These are phyloP conservation scores for Kluyveromyces dobzhanskii DNA, from an alignment of 805 yeast species.

Conservation along the genomic window DNA sequence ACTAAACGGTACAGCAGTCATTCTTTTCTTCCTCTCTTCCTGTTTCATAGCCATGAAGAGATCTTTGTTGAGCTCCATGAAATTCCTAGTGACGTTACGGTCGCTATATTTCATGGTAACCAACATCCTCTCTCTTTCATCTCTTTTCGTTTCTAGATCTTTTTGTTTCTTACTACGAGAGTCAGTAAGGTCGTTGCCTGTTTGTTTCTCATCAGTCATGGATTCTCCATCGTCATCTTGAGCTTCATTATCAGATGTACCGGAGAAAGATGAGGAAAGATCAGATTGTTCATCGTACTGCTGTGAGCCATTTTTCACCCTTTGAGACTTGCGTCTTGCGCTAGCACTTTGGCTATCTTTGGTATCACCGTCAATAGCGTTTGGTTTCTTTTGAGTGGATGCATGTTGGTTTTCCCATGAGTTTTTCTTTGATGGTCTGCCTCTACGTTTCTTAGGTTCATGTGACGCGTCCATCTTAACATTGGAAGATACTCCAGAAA, in stretches of 20 bases:
- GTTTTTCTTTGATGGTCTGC: conserved; percentile 25
- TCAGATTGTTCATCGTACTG: conserved; percentile 4
- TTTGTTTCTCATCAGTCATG: conserved; percentile 3
- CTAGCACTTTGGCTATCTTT: not conserved
- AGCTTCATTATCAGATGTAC: conserved; percentile 3
- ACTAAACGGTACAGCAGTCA: conserved; percentile 18
- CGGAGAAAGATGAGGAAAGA: conserved; percentile 2
- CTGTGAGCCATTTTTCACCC: not conserved
- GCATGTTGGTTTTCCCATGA: conserved; percentile 4
- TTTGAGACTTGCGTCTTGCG: not conserved
- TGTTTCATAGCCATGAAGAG: conserved; percentile 26
- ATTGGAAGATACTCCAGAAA: not conserved
- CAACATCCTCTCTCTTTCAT: conserved; percentile 27
- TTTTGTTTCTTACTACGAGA: conserved; percentile 16
- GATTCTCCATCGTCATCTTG: conserved; percentile 8
- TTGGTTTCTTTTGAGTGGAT: conserved; percentile 2
- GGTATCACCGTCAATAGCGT: not conserved
- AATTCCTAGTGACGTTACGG: conserved; percentile 25
- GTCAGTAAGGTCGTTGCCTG: conserved; percentile 3
- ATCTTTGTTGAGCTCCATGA: conserved; percentile 27
- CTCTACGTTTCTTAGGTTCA: conserved; percentile 22
- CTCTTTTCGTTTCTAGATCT: conserved; percentile 26
- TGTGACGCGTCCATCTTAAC: conserved; percentile 4
- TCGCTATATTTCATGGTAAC: conserved; percentile 29
- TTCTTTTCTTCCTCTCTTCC: conserved; percentile 26